Evolutionary conservation across 192 early-diverging fungal genomes (phyloP).

Genomic region (Coemansia sp.): DNA sequence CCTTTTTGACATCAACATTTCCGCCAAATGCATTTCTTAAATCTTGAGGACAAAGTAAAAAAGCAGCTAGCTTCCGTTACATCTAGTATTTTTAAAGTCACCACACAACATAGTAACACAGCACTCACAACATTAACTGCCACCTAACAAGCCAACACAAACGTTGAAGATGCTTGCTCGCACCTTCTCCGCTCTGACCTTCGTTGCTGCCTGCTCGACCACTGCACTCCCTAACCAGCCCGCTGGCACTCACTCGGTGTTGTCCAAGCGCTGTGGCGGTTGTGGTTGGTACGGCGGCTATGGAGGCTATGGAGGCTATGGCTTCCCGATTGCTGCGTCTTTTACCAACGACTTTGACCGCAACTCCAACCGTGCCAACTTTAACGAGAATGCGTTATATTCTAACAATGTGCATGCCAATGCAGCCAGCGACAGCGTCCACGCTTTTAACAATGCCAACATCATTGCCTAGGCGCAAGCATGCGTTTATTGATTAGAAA

Average conservation of each 20-base stretch:
- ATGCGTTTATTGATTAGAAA: too few relatives aligned
- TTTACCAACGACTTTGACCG: slow-evolving; percentile 17
- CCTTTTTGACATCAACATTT: not conserved
- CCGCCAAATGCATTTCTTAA: not conserved
- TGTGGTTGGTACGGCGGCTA: not conserved
- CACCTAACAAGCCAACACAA: not conserved
- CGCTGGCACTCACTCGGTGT: not conserved
- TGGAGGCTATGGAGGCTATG: slow-evolving; percentile 7
- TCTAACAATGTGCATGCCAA: slow-evolving; percentile 14
- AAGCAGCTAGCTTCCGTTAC: not conserved
- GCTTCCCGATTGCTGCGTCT: slow-evolving; percentile 12
- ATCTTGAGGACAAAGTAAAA: not conserved
- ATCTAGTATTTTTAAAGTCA: not conserved
- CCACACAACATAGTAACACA: not conserved
- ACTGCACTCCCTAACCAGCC: not conserved
- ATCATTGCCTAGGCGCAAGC: slow-evolving; percentile 61
- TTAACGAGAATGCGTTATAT: slow-evolving; percentile 21
- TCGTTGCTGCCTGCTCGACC: not conserved
- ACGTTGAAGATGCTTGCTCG: not conserved
- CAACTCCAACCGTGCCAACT: slow-evolving; percentile 14
- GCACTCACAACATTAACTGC: not conserved
- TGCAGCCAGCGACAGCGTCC: slow-evolving; percentile 5
- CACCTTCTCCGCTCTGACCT: not conserved
- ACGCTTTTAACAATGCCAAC: slow-evolving; percentile 76
- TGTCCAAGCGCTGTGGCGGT: not conserved